phyloP scores from a whole-genome alignment of 2,329 filamentous ascomycete genomes.

The Paecilomyces sp. region DNA sequence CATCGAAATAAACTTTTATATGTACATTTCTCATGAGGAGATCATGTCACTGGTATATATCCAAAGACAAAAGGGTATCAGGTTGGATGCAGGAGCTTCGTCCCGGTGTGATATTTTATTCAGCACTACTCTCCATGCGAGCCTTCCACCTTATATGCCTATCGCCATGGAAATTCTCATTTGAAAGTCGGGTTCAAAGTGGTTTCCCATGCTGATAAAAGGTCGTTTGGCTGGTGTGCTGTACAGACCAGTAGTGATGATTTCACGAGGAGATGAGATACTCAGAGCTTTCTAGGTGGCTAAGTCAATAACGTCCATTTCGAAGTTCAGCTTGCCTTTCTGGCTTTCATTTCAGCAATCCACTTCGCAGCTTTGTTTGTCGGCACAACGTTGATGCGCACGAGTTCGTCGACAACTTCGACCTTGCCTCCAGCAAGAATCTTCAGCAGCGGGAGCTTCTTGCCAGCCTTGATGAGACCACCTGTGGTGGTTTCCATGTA shows the following conservation, averaged over 20 bases:
- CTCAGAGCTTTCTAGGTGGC: neutral
- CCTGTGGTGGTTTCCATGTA: conserved; percentile 79
- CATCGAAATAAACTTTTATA: too few relatives aligned
- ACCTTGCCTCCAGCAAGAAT: conserved; percentile 69
- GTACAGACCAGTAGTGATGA: neutral
- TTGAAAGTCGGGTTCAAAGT: neutral
- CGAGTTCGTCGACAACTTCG: conserved; percentile 79
- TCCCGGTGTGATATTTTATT: neutral
- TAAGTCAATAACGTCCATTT: neutral
- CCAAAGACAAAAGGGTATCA: neutral
- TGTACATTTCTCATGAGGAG: neutral
- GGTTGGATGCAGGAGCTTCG: neutral
- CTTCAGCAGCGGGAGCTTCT: conserved; percentile 71
- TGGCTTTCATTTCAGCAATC: conserved; percentile 76
- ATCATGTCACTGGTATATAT: neutral
- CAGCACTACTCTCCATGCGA: neutral
- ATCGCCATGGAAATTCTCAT: neutral
- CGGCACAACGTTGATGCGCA: conserved; percentile 77
- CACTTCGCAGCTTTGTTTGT: conserved; percentile 62
- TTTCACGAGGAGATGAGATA: neutral
- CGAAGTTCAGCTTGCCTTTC: conserved; percentile 37
- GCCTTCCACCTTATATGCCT: neutral
- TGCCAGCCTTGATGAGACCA: conserved; percentile 81
- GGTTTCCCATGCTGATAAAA: neutral
- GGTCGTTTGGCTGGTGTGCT: too few relatives aligned